Conservation (phyloP, 2,329 filamentous ascomycete genomes). For the Aureobasidium namibiae region DNA sequence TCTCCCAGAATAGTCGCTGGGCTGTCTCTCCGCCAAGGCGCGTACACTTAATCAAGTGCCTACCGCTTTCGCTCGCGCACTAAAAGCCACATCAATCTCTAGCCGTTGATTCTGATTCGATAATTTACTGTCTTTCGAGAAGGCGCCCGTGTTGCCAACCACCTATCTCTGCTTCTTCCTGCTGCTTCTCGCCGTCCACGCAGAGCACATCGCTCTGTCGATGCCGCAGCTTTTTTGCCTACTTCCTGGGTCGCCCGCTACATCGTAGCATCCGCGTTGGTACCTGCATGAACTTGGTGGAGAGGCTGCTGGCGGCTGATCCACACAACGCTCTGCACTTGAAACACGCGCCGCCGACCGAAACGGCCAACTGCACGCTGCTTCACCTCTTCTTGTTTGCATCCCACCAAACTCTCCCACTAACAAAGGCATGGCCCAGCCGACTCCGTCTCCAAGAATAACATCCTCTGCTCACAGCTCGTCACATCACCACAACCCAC, state of each 20-base stretch:
- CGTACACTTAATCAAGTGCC: constrained; percentile 4
- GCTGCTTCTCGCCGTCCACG: background rate
- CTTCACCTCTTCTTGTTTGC: background rate
- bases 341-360: constrained; percentile 10
- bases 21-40: background rate
- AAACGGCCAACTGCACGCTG: constrained; percentile 3
- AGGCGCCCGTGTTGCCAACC: background rate
- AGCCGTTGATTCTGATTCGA: constrained; percentile 13
- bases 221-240: background rate
- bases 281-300: constrained; percentile 8
- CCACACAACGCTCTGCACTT: constrained; percentile 3
- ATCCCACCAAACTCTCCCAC: background rate
- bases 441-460: background rate
- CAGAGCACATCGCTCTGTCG: background rate
- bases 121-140: constrained; percentile 1
- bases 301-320: constrained; percentile 3
- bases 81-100: constrained; percentile 10
- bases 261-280: background rate
- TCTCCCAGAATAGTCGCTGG: background rate
- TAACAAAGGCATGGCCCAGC: background rate
- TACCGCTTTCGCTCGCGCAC: constrained; percentile 5
- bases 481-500: background rate
- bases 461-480: background rate
- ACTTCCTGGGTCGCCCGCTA: background rate
- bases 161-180: background rate